These are phyloP conservation scores for Kuraishia borneana DNA, from an alignment of 805 yeast genomes.

Conservation along the genomic window DNA sequence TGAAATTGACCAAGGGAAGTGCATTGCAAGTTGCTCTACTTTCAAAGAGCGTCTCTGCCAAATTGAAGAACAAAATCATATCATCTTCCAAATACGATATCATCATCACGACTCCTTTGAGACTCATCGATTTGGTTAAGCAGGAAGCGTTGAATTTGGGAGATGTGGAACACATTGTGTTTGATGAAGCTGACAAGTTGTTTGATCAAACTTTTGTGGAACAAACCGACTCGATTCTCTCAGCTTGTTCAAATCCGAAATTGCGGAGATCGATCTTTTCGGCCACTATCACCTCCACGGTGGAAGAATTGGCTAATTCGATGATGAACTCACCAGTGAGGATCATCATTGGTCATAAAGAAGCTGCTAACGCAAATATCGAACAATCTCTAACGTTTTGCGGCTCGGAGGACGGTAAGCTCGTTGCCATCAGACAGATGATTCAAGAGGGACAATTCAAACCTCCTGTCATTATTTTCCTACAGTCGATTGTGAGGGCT, in stretches of 20 bases:
- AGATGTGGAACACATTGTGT: conserved; percentile 61
- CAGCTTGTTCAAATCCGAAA: conserved; percentile 38
- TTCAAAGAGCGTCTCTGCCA: conserved; percentile 60
- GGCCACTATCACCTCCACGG: conserved; percentile 91
- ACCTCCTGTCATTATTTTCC: conserved; percentile 88
- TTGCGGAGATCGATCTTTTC: conserved; percentile 76
- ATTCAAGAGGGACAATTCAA: conserved; percentile 73
- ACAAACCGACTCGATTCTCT: conserved; percentile 80
- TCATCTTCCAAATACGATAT: conserved; percentile 62
- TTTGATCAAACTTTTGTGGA: conserved; percentile 80
- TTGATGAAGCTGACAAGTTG: conserved; percentile 94
- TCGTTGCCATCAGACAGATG: conserved; percentile 84
- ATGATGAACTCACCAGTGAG: conserved; percentile 83
- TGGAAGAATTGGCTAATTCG: conserved; percentile 76
- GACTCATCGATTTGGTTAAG: conserved; percentile 72
- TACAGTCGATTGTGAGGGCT: conserved; percentile 88
- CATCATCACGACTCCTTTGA: conserved; percentile 76
- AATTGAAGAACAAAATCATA: conserved; percentile 51
- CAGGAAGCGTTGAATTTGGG: conserved; percentile 48
- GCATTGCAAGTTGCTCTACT: conserved; percentile 51
- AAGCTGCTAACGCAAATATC: conserved; percentile 78
- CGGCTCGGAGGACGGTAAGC: conserved; percentile 93
- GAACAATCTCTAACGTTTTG: conserved; percentile 78
- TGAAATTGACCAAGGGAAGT: conserved; percentile 43
- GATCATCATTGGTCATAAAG: conserved; percentile 85